Evolutionary conservation across 75 land plant genomes (phyloP), one percentile per base, ranked within the genome.

Genomic region (Larix kaempferi): DNA sequence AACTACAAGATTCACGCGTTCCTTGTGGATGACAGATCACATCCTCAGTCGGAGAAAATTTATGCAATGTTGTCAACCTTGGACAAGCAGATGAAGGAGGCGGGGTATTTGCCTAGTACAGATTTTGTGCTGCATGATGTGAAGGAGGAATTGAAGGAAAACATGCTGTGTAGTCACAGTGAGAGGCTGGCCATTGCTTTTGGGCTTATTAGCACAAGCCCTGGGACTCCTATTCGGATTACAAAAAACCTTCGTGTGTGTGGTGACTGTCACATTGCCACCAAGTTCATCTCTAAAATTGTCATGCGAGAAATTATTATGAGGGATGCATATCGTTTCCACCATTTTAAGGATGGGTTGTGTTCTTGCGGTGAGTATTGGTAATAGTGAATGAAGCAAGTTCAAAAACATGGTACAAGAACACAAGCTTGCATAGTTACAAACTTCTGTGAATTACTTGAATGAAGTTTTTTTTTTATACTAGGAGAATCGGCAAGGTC

Each of bases 1-100:
- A 69, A 69, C 41, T 39, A 69, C 49, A 69, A 69, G 73, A 44
- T 69, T 69, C 73, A 69, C n/a, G 39, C 73, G 3, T 69, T 69
- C n/a, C 49, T 69, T 39, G 73, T 41, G 25, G 73, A 44, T 39
- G 73, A 69, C 73, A 69, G 73, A 69, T 69, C 73, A n/a, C 73
- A 69, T 22, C 73, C 73, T 10, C 39, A 39, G 41, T 69, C 33
- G 39, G 54, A 69, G 23, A 69, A 69, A 69, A 69, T 69, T 44
- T 69, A 69, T 69, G 73, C 52, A 69, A 8, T 41, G 39, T 41
- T 69, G 73, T 10, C 15, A 37, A 69, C 73, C 73, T 69, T 69
- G 73, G 41, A 37, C n/a, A 41, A 44, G 23, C 23, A 39, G 12
- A 69, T 69, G 73, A 41, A 69, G 73, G 73, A 69, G 4, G 73